phyloP scores from a whole-genome alignment of 768 basidiomycete genomes.

The Boletus barrowsii region DNA sequence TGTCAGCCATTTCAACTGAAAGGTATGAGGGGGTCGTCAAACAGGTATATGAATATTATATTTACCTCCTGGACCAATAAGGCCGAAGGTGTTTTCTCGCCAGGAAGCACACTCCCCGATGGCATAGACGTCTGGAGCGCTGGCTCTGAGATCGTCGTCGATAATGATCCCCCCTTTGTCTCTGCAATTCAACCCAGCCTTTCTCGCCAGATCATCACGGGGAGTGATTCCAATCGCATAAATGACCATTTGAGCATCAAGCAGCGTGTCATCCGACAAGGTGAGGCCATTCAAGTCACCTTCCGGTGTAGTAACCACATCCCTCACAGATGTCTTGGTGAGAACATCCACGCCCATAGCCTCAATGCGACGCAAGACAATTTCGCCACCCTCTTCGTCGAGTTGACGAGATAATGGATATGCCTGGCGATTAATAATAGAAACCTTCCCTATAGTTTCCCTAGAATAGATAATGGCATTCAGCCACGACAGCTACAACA shows the following conservation, averaged over 20 bases:
- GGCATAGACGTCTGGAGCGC: constrained; percentile 58
- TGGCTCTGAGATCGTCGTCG: constrained; percentile 55
- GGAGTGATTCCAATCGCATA: constrained; percentile 71
- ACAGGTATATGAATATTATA: too few species aligned
- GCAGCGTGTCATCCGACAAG: constrained; percentile 44
- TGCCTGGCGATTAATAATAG: constrained; percentile 49
- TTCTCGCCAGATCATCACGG: constrained; percentile 61
- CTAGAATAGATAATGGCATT: not conserved
- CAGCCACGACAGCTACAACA: not conserved
- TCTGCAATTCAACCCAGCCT: constrained; percentile 49
- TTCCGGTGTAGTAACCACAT: constrained; percentile 36
- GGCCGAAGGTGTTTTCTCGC: constrained; percentile 64
- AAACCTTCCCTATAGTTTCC: constrained; percentile 42
- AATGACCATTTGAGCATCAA: constrained; percentile 54
- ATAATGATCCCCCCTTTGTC: constrained; percentile 56
- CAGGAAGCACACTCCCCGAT: constrained; percentile 77
- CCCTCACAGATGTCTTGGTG: constrained; percentile 38
- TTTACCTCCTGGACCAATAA: constrained; percentile 66
- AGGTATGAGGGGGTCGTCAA: not conserved
- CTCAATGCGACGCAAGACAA: constrained; percentile 58
- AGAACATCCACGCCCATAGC: constrained; percentile 57
- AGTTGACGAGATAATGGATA: constrained; percentile 60
- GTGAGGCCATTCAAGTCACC: constrained; percentile 46
- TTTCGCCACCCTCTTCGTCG: constrained; percentile 55
- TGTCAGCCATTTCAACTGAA: constrained; percentile 67